phyloP scores from a whole-genome alignment of 2,329 filamentous ascomycete genomes.

The Cytospora paraplurivora region DNA sequence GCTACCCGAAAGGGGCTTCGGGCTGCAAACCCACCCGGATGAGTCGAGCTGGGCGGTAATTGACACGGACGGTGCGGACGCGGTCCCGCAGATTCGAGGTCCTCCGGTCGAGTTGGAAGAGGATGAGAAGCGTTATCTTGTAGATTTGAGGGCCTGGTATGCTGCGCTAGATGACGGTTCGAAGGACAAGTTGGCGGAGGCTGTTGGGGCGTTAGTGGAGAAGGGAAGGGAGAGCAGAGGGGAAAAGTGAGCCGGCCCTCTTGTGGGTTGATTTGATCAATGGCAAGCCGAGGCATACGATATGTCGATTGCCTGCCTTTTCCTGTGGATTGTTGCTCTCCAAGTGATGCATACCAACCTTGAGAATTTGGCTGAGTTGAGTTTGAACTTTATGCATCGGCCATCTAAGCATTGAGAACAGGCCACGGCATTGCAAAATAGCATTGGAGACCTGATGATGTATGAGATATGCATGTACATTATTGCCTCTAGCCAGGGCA shows the following conservation, averaged over 20 bases:
- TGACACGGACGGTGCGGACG: constrained; percentile 44
- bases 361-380: background rate
- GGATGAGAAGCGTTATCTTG: constrained; percentile 52
- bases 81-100: constrained; percentile 57
- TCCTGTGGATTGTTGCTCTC: background rate
- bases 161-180: constrained; percentile 49
- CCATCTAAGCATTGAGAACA: background rate
- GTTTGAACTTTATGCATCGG: background rate
- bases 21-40: constrained; percentile 52
- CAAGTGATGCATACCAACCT: background rate
- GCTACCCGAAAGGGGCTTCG: constrained; percentile 57
- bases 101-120: constrained; percentile 60
- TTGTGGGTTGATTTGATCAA: background rate
- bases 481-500: background rate
- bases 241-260: constrained; percentile 13
- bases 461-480: background rate
- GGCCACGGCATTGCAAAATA: background rate
- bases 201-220: constrained; percentile 31
- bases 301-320: background rate
- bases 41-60: constrained; percentile 65
- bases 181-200: constrained; percentile 51
- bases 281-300: background rate
- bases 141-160: constrained; percentile 53
- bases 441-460: background rate
- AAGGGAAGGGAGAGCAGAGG: constrained; percentile 22